Evolutionary conservation across 306 rosid species (phyloP).

Genomic region (Cucumis hystrix): DNA sequence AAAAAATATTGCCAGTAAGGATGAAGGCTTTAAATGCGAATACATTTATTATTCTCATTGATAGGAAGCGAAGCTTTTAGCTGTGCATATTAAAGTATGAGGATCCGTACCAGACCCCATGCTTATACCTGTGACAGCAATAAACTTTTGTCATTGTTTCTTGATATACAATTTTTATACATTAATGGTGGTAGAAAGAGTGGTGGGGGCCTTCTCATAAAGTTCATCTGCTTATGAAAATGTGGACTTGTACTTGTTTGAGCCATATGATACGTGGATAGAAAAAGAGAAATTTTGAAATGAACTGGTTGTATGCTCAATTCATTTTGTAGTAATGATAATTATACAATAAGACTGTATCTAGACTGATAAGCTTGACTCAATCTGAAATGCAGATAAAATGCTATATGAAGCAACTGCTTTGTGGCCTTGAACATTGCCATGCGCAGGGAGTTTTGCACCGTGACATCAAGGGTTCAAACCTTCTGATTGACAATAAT

Average conservation of each 20-base stretch:
- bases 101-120: not conserved
- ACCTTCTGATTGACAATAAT: constrained; percentile 48
- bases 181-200: not conserved
- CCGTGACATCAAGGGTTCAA: constrained; percentile 81
- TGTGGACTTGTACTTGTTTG: not conserved
- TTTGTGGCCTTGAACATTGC: constrained; percentile 69
- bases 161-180: not conserved
- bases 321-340: not conserved
- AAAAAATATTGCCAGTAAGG: not conserved
- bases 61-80: not conserved
- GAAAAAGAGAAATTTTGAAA: not conserved
- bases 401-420: constrained; percentile 71
- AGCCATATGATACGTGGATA: not conserved
- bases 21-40: not conserved
- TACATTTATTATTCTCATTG: not conserved
- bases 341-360: not conserved
- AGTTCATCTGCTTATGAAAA: not conserved
- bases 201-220: not conserved
- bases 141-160: not conserved
- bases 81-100: not conserved
- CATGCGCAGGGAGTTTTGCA: constrained; percentile 70
- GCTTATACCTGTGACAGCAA: not conserved
- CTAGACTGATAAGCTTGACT: not conserved
- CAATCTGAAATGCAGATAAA: constrained; percentile 40
- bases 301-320: not conserved